Evolutionary conservation across 768 basidiomycete genomes (phyloP).

Genomic region (Flagelloscypha sp.): DNA sequence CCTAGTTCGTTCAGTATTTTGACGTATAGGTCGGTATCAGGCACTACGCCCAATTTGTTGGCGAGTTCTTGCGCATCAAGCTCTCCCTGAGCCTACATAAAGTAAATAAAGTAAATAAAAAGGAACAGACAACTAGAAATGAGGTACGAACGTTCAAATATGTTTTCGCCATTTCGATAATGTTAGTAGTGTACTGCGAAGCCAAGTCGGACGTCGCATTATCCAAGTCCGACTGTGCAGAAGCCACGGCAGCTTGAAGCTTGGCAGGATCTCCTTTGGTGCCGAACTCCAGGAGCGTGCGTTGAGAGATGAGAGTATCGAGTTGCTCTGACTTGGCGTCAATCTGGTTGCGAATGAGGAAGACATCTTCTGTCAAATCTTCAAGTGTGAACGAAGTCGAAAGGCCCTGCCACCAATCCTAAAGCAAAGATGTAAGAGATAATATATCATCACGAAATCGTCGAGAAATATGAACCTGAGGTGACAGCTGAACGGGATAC

Average conservation of each 20-base stretch:
- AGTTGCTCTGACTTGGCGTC: conserved; percentile 16
- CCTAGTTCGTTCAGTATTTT: too few relatives aligned
- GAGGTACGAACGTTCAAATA: too few relatives aligned
- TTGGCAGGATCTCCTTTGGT: conserved; percentile 11
- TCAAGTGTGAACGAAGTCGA: conserved; percentile 21
- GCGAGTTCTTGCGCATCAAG: too few relatives aligned
- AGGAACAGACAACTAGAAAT: too few relatives aligned
- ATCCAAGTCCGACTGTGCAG: conserved; percentile 14
- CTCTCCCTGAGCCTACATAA: too few relatives aligned
- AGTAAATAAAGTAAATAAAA: too few relatives aligned
- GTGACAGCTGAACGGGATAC: conserved; percentile 19
- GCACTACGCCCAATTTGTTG: too few relatives aligned
- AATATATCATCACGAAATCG: too few relatives aligned
- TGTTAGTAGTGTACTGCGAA: conserved; percentile 13
- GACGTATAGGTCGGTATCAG: too few relatives aligned
- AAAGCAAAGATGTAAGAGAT: too few relatives aligned
- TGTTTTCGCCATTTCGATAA: conserved; percentile 17
- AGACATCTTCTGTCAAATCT: conserved; percentile 17
- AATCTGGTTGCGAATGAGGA: conserved; percentile 17
- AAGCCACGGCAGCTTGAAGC: conserved; percentile 11
- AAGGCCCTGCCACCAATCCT: conserved; percentile 20
- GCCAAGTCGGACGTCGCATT: conserved; percentile 14
- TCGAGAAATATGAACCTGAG: too few relatives aligned
- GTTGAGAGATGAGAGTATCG: conserved; percentile 16
- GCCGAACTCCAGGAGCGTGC: conserved; percentile 11